Evolutionary conservation across 2,329 filamentous ascomycete species (phyloP).

Genomic region (Xylaria arbuscula): DNA sequence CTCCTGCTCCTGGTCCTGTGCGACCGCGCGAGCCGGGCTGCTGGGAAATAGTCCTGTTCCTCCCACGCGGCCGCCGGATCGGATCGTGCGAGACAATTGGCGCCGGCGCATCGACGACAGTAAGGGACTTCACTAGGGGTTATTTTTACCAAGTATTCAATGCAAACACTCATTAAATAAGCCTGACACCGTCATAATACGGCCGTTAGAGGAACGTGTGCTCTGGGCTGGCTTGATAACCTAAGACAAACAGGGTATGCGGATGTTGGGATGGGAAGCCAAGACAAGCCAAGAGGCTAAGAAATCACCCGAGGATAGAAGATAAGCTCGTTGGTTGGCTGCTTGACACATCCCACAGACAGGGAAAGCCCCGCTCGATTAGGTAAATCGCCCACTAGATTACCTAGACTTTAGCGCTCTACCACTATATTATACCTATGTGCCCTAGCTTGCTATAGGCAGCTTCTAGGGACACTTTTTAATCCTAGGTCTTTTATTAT

Average conservation of each 20-base stretch:
- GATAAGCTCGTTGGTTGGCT: conserved; percentile 13
- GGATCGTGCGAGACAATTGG: conserved; percentile 19
- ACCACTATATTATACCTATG: background rate
- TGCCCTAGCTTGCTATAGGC: background rate
- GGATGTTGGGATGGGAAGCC: too few species aligned
- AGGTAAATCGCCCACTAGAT: too few species aligned
- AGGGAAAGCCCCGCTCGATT: conserved; percentile 6
- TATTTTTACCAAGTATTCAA: conserved; percentile 7
- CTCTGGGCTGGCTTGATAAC: background rate
- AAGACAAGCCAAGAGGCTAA: conserved; percentile 13
- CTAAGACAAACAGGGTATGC: conserved; percentile 3
- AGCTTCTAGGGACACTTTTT: too few species aligned
- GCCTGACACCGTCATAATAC: background rate
- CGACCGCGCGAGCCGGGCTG: background rate
- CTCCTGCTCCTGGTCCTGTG: background rate
- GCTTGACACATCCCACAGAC: conserved; percentile 6
- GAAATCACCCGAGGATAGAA: conserved; percentile 10
- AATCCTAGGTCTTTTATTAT: too few species aligned
- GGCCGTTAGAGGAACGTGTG: background rate
- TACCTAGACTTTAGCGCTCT: too few species aligned
- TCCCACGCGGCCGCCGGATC: conserved; percentile 17
- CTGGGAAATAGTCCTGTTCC: background rate
- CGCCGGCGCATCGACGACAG: conserved; percentile 27
- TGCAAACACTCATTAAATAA: conserved; percentile 15
- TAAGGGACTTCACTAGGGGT: conserved; percentile 2